Evolutionary conservation across 768 basidiomycete species (phyloP).

Genomic region (Rhodocollybia butyracea): DNA sequence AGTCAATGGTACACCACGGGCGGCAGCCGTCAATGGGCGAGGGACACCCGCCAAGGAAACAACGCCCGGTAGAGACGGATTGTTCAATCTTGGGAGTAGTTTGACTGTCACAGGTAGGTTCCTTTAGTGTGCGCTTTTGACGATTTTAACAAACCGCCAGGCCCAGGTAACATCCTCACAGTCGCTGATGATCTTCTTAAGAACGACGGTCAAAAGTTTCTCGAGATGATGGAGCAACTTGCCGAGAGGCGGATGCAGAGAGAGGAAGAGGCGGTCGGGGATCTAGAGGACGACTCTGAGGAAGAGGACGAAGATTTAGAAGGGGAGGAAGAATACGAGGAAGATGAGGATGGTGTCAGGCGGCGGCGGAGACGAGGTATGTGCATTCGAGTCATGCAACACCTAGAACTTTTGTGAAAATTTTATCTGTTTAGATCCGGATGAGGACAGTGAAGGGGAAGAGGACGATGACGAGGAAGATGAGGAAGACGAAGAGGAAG

Average conservation of each 20-base stretch:
- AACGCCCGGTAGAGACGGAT: conserved; percentile 53
- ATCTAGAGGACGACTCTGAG: conserved; percentile 34
- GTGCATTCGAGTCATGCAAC: conserved; percentile 61
- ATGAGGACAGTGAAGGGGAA: conserved; percentile 46
- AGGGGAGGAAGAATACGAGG: conserved; percentile 62
- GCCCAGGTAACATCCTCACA: conserved; percentile 92
- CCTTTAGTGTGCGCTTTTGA: too few species aligned
- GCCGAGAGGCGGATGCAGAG: conserved; percentile 92
- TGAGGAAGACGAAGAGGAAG: conserved; percentile 48
- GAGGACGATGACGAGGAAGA: conserved; percentile 48
- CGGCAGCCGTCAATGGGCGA: too few species aligned
- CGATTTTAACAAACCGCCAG: too few species aligned
- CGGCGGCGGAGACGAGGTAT: conserved; percentile 17
- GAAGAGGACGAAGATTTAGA: conserved; percentile 57
- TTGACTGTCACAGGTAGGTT: conserved; percentile 78
- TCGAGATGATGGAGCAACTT: conserved; percentile 99
- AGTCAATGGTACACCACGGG: not conserved
- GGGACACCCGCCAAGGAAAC: too few species aligned
- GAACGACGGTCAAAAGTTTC: conserved; percentile 97
- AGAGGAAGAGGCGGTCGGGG: conserved; percentile 23
- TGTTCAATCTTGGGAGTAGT: conserved; percentile 78
- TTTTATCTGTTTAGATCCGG: too few species aligned
- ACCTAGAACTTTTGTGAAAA: too few species aligned
- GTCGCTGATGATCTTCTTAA: conserved; percentile 98
- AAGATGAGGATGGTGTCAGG: conserved; percentile 48